phyloP scores from a whole-genome alignment of 805 yeast genomes.

The Lipomyces yamadae region DNA sequence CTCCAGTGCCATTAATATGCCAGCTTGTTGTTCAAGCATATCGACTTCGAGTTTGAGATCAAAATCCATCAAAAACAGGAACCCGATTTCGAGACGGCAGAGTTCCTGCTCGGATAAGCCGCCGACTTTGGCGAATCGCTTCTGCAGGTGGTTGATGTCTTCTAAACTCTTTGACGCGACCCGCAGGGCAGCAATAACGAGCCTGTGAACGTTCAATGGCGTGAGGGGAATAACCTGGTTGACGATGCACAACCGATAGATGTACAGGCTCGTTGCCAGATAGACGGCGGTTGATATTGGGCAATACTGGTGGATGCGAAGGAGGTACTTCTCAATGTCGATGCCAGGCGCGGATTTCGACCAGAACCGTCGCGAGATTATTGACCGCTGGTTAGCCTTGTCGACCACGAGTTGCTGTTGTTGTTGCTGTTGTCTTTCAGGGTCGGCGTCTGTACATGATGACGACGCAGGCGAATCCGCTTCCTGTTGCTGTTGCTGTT shows the following conservation, averaged over 20 bases:
- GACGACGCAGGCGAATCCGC: conserved; percentile 4
- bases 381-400: conserved; percentile 27
- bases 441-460: conserved; percentile 4
- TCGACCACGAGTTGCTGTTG: conserved; percentile 14
- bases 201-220: conserved; percentile 49
- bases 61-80: conserved; percentile 57
- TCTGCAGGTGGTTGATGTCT: conserved; percentile 54
- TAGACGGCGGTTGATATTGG: conserved; percentile 48
- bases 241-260: conserved; percentile 46
- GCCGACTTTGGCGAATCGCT: conserved; percentile 54
- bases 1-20: conserved; percentile 27
- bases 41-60: conserved; percentile 53
- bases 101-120: conserved; percentile 55
- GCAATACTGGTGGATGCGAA: conserved; percentile 49
- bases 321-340: conserved; percentile 44
- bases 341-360: conserved; percentile 44
- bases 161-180: conserved; percentile 56
- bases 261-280: conserved; percentile 46
- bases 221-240: conserved; percentile 45
- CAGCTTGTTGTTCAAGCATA: conserved; percentile 45
- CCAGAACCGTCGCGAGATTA: conserved; percentile 44
- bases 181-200: conserved; percentile 53
- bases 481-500: too few relatives aligned
- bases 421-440: not conserved
- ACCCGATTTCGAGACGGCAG: conserved; percentile 55